Evolutionary conservation across 768 basidiomycete species (phyloP), one percentile per base, ranked within the genome.

Genomic region (Mycena epipterygia): DNA sequence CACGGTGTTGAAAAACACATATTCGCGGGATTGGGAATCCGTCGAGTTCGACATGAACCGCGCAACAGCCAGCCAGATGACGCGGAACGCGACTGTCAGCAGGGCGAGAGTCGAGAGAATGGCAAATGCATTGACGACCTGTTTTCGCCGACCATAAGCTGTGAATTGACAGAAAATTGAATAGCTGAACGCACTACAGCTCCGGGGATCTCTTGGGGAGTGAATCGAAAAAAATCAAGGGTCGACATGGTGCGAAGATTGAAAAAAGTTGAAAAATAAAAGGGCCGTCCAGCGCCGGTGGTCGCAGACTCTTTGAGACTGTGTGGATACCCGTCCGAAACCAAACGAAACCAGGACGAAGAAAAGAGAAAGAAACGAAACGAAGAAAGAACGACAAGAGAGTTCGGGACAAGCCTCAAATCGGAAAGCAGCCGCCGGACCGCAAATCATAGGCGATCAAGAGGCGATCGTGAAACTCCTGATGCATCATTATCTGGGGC

Each of bases 1-100:
- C 71, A 92, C 91, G 9, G 91, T 92, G 65, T 87, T 85, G 79
- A 94, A 92, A 79, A 93, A 93, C 68, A 89, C 81, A 46, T 85
- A 87, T 77, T 89, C 89, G 35, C 81, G 80, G 21, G 84, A 76
- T 67, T 78, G 75, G 32, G 74, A 56, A 21, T 67, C 71, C 35
- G 70, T 39, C 64, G 75, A 35, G 71, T 76, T 16, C 8, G 55
- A 67, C 66, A 83, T 73, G 68, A 79, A 73, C 37, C 81, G 79
- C 60, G 78, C 77, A 29, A 85, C 37, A 46, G 82, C 86, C 48
- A 90, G 78, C 81, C 85, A 90, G 53, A 84, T 69, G 41, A 86
- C 81, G 66, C 89, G 86, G 33, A 84, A 63, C 63, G 81, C 81
- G 57, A 92, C 85, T 17, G 86, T 86, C 23, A 83, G 73, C 44